Evolutionary conservation across 768 basidiomycete genomes (phyloP), one percentile per base, ranked within the genome.

Genomic region (Suillus subluteus): DNA sequence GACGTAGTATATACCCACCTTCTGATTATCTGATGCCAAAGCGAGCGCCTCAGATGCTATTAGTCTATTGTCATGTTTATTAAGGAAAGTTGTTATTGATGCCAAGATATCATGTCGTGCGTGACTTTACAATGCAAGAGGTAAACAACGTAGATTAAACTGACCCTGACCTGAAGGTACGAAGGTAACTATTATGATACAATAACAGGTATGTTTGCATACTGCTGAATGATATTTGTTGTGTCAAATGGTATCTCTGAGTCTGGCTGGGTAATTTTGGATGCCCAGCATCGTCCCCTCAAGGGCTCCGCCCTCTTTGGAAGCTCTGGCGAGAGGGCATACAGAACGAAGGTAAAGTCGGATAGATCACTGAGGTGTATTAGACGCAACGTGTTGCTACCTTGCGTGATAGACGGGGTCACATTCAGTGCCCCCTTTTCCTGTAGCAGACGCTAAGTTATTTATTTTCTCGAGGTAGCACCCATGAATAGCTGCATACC

Each of bases 301-400:
- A 70, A 73, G n/a, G 37, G 5, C 26, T 48, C 70, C 13, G 75
- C 40, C n/a, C 12, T 56, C 71, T 48, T 71, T 0, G 66, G 72
- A 15, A 62, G 71, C 44, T 67, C 26, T 71, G 69, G 68, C n/a
- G 65, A 71, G 52, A 73, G 77, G 6, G 83, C 83, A 64, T 76
- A 77, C 65, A 87, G 79, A 26, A 83, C 73, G 68, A 87, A 87
- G 2, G 80, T 74, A 65, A 74, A 80, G 37, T 81, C 74, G 21
- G 79, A 74, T 69, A 86, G 74, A 61, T 76, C 73, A 7, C 78
- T 78, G 18, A 88, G 73, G 41, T 87, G 86, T 52, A 87, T 82
- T 64, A 87, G 79, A 44, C 82, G 80, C 63, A 88, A 73, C 6
- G 78, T 72, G 72, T 88, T 88, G 46, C 67, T 73, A 11, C 87